Conservation (phyloP, 495 filamentous ascomycete species). For the Bryoglossum gracile region DNA sequence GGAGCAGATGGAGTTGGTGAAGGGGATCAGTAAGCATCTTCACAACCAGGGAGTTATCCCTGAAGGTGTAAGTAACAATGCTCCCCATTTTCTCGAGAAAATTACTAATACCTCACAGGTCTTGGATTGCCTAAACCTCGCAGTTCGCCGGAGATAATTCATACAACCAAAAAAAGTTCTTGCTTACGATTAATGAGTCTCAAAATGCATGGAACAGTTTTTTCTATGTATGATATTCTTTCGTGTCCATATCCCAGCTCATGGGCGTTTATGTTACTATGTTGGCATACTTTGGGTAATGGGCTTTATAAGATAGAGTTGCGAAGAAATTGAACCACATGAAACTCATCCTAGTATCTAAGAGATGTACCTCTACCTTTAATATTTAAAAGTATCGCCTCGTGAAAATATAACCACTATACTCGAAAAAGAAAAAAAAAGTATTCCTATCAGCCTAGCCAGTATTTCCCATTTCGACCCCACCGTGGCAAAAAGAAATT, state of each 20-base stretch:
- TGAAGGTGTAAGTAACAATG: conserved; percentile 19
- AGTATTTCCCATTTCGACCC: too few relatives aligned
- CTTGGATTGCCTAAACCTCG: conserved; percentile 22
- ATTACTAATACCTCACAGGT: conserved; percentile 16
- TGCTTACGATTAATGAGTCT: conserved; percentile 22
- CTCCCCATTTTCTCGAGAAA: not conserved
- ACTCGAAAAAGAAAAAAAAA: too few relatives aligned
- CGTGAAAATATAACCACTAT: too few relatives aligned
- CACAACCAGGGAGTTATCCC: conserved; percentile 62
- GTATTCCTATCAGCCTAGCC: too few relatives aligned
- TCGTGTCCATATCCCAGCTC: conserved; percentile 7
- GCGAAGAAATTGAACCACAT: too few relatives aligned
- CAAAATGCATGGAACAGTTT: conserved; percentile 5
- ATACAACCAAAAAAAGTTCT: conserved; percentile 14
- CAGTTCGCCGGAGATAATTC: conserved; percentile 19
- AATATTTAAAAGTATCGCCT: too few relatives aligned
- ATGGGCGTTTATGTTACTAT: too few relatives aligned
- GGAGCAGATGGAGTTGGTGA: conserved; percentile 84
- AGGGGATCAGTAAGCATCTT: conserved; percentile 74
- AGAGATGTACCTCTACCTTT: too few relatives aligned
- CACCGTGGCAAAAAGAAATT: too few relatives aligned
- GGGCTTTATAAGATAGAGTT: too few relatives aligned
- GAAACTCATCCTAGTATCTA: too few relatives aligned
- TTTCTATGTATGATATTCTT: conserved; percentile 13
- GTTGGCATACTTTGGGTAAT: too few relatives aligned